Percentiles rank a stretch among this genome's conserved stretches.
These are phyloP conservation scores for Penicillium palitans DNA, from an alignment of 2,329 filamentous ascomycete species.

Conservation along the genomic window DNA sequence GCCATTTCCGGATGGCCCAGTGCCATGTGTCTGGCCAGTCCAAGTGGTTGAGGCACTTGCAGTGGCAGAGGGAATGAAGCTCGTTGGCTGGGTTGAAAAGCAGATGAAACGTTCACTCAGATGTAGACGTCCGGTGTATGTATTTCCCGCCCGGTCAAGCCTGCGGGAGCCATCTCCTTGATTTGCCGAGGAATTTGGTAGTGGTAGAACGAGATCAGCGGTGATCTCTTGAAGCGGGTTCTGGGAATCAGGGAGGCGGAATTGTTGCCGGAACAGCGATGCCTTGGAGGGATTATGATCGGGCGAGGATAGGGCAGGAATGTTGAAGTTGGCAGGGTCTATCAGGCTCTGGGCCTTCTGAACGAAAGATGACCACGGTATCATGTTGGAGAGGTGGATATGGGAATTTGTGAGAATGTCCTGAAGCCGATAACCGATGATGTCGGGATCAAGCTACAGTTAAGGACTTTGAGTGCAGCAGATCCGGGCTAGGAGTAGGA, in stretches of 20 bases:
- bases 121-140: slow-evolving; percentile 90
- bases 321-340: slow-evolving; percentile 78
- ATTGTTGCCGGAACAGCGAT: slow-evolving; percentile 91
- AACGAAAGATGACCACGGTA: slow-evolving; percentile 75
- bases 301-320: slow-evolving; percentile 68
- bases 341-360: slow-evolving; percentile 95
- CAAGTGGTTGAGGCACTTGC: slow-evolving; percentile 78
- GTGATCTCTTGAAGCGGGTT: slow-evolving; percentile 95
- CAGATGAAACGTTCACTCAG: slow-evolving; percentile 93
- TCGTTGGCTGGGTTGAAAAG: slow-evolving; percentile 91
- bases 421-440: slow-evolving; percentile 16
- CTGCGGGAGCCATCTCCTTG: slow-evolving; percentile 63
- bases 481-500: slow-evolving; percentile 22
- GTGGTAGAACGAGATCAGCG: slow-evolving; percentile 86
- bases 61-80: slow-evolving; percentile 78
- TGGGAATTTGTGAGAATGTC: slow-evolving; percentile 2
- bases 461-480: slow-evolving; percentile 23
- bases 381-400: slow-evolving; percentile 47
- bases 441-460: slow-evolving; percentile 28
- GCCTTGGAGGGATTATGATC: slow-evolving; percentile 87
- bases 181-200: slow-evolving; percentile 58
- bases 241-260: slow-evolving; percentile 89
- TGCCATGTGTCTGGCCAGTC: slow-evolving; percentile 89
- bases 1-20: slow-evolving; percentile 89
- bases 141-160: slow-evolving; percentile 66